Base-by-base conservation (phyloP, 495 filamentous ascomycete species). In the Aspergillus bertholletiae region DNA sequence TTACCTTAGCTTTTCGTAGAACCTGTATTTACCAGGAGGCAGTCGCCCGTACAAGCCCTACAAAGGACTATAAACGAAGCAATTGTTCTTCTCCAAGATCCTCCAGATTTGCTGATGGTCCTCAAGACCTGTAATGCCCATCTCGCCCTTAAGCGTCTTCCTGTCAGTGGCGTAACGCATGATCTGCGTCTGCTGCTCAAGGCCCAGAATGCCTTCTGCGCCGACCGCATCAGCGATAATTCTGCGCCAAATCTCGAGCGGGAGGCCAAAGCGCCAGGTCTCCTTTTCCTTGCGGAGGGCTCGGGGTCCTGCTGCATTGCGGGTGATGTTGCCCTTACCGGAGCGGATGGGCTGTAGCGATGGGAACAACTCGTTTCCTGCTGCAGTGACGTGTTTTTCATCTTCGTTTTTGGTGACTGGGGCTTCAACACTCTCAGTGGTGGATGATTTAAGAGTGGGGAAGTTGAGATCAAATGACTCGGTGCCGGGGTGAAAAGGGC, bases 81-180 rank as follows among this genome's bases (percentile, higher is more conserved):
- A 71, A 6, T 59, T 46, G 8, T 69, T 59, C 18, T 55, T 63
- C 15, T 71, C 63, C 18, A 71, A 51, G 22, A 67, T 57, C 28
- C 66, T 71, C 68, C 68, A 71, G n/a, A 71, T 60, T 35, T 69
- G 65, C 55, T 71, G 63, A 40, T 69, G 51, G n/a, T 57, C 46
- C 18, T 63, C 54, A 2, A 54, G 60, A 0, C 68, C 68, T 32
- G 58, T 60, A 35, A 67, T 65, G 2, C 43, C 57, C 49, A 69
- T 27, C 51, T 65, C 63, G 18, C 61, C 56, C 0, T 49, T 55
- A 3, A 70, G 22, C 12, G 56, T 57, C 17, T 66, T 41, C 69
- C 66, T 66, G 40, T 66, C 60, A 18, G 61, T 39, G 3, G 64
- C 66, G 49, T 69, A 68, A 12, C 57, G 52, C 20, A 72, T 55